A percentile compares a stretch with the other conserved stretches of the same genome.
These are phyloP conservation scores for Vaccinium darrowii DNA, from an alignment of 148 eudicot genomes.

Conservation along the genomic window DNA sequence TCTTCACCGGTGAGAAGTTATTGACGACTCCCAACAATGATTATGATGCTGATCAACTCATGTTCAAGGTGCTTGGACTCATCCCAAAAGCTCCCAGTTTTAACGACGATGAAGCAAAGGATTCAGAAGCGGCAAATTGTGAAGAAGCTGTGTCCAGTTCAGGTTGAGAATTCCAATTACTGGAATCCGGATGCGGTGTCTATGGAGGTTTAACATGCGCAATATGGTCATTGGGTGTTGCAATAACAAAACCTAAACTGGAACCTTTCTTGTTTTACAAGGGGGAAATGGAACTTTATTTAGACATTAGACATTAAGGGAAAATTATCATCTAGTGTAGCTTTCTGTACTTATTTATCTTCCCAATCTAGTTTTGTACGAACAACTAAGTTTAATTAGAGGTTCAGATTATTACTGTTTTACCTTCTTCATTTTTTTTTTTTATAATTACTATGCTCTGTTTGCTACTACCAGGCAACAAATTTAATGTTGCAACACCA, in stretches of 20 bases:
- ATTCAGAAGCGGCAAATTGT: conserved; percentile 34
- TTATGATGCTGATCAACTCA: conserved; percentile 79
- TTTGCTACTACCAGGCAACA: too few species aligned
- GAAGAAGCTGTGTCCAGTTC: conserved; percentile 54
- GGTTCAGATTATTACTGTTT: too few species aligned
- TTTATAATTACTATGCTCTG: too few species aligned
- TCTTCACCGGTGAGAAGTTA: conserved; percentile 94
- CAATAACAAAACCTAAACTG: neutral
- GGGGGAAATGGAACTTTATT: neutral
- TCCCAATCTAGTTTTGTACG: too few species aligned
- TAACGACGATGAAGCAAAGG: conserved; percentile 35
- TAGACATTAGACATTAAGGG: neutral
- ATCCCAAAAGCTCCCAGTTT: conserved; percentile 78
- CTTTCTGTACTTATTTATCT: too few species aligned
- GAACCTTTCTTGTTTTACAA: neutral
- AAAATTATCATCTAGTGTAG: too few species aligned
- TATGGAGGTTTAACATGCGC: neutral
- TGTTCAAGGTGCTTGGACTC: conserved; percentile 91
- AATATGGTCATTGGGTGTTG: neutral
- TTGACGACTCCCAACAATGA: conserved; percentile 95
- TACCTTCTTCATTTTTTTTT: too few species aligned
- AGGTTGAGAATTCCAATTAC: conserved; percentile 26
- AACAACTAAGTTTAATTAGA: too few species aligned
- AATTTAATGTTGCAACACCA: too few species aligned
- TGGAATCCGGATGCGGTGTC: neutral